Evolutionary conservation across 177 flowering plant genomes (phyloP), one percentile per base, ranked within the genome.

Genomic region (Telopea speciosissima): DNA sequence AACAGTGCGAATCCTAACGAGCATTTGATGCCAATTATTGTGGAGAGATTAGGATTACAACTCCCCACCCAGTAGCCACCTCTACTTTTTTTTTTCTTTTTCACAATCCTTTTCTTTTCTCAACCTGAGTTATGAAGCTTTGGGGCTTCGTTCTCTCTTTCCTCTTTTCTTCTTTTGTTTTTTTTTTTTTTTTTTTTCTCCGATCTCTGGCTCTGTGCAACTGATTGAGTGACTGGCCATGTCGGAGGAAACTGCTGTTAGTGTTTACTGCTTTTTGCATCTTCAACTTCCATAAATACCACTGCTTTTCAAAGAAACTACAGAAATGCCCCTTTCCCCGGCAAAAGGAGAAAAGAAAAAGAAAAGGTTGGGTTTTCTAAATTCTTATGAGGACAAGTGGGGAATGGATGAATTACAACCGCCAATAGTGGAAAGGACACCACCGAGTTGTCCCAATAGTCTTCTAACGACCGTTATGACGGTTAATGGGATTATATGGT

Each of bases 1-100:
- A 81, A 82, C 72, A 76, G 88, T 85, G 83, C 78, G 86, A 86
- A 86, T 88, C 88, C 86, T 86, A 26, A 84, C 73, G 81, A 80
- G 86, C 86, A 87, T 85, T 82, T 81, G 89, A 85, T 85, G 83
- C 91, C 85, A 84, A 82, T 87, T 84, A 84, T 84, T 83, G 82
- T 75, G 83, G 40, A n/a, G 72, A 76, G 61, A 58, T 19, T 49
- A 58, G 72, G 61, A 58, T 19, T 49, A 58, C 61, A 21, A 19
- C 61, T 58, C 61, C n/a, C 7, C n/a, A 49, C 24, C 24, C 61
- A 3, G 0, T n/a, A 3, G 19, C 6, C n/a, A 21, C n/a, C n/a
- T 58, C 8, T 19, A 3, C 8, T 58, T 58, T 7, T 58, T 54
- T 58, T 16, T 8, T n/a, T n/a, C 9, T 58, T 19, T 58, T 58